Percentiles rank a stretch among this genome's conserved stretches.
phyloP scores from a whole-genome alignment of 176 grass and related monocot genomes.

The Cocos nucifera region DNA sequence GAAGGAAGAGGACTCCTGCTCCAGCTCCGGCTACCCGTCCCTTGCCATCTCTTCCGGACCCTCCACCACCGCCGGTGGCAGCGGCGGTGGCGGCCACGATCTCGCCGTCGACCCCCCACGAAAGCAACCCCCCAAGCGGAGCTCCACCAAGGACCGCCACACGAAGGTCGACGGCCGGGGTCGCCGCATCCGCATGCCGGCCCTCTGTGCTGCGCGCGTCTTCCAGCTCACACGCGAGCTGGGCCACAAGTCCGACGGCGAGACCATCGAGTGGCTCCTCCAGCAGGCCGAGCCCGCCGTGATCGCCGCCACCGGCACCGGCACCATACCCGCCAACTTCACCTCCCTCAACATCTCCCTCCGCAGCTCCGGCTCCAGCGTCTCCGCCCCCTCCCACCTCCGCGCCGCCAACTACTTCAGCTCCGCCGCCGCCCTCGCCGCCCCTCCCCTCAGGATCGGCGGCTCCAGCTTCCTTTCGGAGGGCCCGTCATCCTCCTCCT shows the following conservation, averaged over 20 bases:
- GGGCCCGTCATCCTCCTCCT: conserved; percentile 7
- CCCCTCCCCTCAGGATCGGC: conserved; percentile 2
- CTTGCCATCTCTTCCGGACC: conserved; percentile 9
- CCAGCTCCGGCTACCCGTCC: conserved; percentile 14
- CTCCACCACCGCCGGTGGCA: neutral
- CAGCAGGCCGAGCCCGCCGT: conserved; percentile 30
- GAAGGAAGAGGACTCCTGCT: conserved; percentile 23
- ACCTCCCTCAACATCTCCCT: conserved; percentile 32
- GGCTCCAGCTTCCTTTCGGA: neutral
- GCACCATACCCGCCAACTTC: conserved; percentile 29
- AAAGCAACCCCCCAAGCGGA: conserved; percentile 14
- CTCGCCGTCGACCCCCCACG: neutral
- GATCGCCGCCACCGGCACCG: conserved; percentile 24
- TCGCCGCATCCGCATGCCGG: conserved; percentile 27
- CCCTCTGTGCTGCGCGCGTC: conserved; percentile 21
- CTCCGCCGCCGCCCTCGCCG: conserved; percentile 4
- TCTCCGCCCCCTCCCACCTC: conserved; percentile 30
- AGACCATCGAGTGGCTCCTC: conserved; percentile 34
- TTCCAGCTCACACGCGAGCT: conserved; percentile 30
- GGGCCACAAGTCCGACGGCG: conserved; percentile 26
- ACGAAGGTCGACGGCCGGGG: conserved; percentile 31
- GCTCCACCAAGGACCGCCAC: conserved; percentile 29
- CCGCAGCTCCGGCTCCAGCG: conserved; percentile 19
- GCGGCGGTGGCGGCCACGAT: neutral
- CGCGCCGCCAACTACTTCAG: conserved; percentile 14